A percentile compares a stretch with the other conserved stretches of the same genome.
These are phyloP conservation scores for Pythium oligandrum DNA, from an alignment of 352 stramenopile species.

Conservation along the genomic window DNA sequence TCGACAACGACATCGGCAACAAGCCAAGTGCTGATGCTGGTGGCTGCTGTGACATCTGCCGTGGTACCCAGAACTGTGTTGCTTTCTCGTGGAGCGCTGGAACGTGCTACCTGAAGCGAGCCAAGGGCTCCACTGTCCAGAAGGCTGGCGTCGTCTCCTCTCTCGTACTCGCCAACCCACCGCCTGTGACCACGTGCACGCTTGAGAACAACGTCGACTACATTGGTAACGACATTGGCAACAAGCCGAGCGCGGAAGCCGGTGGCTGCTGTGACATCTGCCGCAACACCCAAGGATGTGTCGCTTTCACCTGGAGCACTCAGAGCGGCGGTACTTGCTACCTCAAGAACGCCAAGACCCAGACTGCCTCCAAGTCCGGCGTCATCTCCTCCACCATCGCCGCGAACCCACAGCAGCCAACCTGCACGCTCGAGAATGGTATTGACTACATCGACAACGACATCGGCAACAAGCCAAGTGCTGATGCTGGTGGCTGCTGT, in stretches of 20 bases:
- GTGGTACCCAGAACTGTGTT: constrained; percentile 6
- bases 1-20: constrained; percentile 24
- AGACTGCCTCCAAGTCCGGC: neutral
- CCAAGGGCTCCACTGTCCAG: neutral
- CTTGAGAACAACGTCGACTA: constrained; percentile 21
- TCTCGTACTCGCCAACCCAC: neutral
- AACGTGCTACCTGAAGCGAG: constrained; percentile 33
- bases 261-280: neutral
- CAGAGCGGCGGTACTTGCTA: constrained; percentile 17
- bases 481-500: neutral
- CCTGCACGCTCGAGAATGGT: too few species aligned
- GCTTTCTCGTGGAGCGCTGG: constrained; percentile 20
- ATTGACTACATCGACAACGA: too few species aligned
- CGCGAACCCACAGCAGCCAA: too few species aligned
- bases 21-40: constrained; percentile 1
- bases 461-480: neutral
- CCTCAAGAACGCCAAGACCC: constrained; percentile 17
- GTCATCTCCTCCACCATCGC: too few species aligned
- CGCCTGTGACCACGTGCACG: neutral
- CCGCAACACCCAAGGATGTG: neutral
- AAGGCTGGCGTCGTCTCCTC: neutral
- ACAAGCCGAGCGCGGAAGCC: constrained; percentile 7
- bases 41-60: constrained; percentile 22
- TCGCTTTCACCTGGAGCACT: constrained; percentile 6
- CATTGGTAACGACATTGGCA: constrained; percentile 31